A percentile compares a stretch with the other conserved stretches of the same genome.
phyloP scores from a whole-genome alignment of 192 early-diverging fungal genomes.

The Coemansia sp. region DNA sequence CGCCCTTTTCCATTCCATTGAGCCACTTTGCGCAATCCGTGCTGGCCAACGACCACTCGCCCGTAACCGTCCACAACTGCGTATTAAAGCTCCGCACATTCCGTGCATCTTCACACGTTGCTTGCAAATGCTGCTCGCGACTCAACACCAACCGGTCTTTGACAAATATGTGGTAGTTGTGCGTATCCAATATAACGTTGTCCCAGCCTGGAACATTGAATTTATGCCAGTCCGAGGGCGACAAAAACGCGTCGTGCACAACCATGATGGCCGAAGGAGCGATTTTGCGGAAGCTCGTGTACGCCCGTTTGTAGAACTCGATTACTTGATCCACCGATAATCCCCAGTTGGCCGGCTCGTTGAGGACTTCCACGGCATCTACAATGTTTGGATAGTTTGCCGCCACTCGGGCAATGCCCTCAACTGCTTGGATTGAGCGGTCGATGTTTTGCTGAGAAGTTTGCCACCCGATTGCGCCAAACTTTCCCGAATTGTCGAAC shows the following conservation, averaged over 20 bases:
- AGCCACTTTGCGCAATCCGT: conserved; percentile 73
- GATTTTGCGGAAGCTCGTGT: conserved; percentile 39
- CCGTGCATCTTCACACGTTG: conserved; percentile 34
- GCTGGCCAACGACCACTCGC: conserved; percentile 71
- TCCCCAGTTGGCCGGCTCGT: conserved; percentile 56
- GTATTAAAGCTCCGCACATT: conserved; percentile 43
- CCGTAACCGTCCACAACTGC: conserved; percentile 61
- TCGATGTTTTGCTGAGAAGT: conserved; percentile 53
- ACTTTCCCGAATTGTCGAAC: conserved; percentile 58
- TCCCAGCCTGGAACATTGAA: conserved; percentile 50
- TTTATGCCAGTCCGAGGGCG: conserved; percentile 37
- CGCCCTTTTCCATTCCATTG: conserved; percentile 62
- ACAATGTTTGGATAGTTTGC: conserved; percentile 41
- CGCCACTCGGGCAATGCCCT: conserved; percentile 52
- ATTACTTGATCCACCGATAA: conserved; percentile 35
- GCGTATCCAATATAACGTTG: conserved; percentile 52
- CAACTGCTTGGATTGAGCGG: conserved; percentile 56
- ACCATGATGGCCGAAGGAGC: conserved; percentile 36
- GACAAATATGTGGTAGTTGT: conserved; percentile 58
- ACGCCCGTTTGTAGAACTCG: conserved; percentile 46
- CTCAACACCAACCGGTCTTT: conserved; percentile 31
- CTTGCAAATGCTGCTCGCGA: conserved; percentile 33
- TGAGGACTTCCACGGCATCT: conserved; percentile 46
- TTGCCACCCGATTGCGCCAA: conserved; percentile 54
- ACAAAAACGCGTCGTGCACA: conserved; percentile 53